phyloP scores from a whole-genome alignment of 768 basidiomycete species.

The Leccinum ochraceum region DNA sequence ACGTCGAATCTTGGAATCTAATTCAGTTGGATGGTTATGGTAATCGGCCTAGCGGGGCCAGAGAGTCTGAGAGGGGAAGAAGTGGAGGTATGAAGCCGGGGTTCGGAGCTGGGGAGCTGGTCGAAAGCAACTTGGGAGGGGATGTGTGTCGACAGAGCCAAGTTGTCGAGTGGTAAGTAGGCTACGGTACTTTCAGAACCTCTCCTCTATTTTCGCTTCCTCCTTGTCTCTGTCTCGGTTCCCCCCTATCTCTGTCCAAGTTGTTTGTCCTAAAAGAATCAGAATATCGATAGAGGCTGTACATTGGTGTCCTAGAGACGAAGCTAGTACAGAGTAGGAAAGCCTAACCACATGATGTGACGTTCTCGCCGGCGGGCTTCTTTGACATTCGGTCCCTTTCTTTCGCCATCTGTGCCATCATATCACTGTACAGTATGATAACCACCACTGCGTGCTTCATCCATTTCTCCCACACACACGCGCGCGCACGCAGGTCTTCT shows the following conservation, averaged over 20 bases:
- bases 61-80: not conserved
- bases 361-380: not conserved
- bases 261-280: not conserved
- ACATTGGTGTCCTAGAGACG: slow-evolving; percentile 15
- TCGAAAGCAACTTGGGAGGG: not conserved
- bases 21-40: not conserved
- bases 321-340: not conserved
- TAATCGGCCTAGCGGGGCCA: not conserved
- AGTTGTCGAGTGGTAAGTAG: not conserved
- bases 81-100: not conserved
- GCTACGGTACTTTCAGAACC: too few relatives aligned
- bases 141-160: not conserved
- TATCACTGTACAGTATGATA: not conserved
- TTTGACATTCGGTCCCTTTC: not conserved
- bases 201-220: not conserved
- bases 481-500: not conserved
- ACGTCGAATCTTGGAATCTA: not conserved
- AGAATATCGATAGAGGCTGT: slow-evolving; percentile 14
- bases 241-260: not conserved
- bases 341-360: not conserved
- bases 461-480: not conserved
- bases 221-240: not conserved
- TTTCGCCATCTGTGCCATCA: not conserved
- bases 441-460: not conserved
- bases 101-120: not conserved